Evolutionary conservation across 352 stramenopile genomes (phyloP).

Genomic region (Globisporangium yorkense): DNA sequence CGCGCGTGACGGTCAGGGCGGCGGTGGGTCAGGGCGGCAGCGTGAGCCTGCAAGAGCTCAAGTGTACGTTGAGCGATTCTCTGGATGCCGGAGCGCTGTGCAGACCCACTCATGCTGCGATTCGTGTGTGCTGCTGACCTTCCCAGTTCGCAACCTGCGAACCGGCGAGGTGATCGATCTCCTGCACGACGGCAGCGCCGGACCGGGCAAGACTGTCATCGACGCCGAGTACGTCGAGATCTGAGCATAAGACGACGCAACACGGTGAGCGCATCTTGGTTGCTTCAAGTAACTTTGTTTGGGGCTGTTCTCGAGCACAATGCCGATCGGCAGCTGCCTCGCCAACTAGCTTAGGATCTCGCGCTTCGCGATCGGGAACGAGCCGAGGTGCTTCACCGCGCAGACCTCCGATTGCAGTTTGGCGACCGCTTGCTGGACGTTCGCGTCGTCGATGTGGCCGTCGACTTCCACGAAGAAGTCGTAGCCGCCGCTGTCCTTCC

Average conservation of each 20-base stretch:
- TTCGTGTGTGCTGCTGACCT: neutral
- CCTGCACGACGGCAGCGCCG: conserved; percentile 33
- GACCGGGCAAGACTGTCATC: conserved; percentile 48
- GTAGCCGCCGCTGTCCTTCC: conserved; percentile 59
- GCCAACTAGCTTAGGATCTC: conserved; percentile 29
- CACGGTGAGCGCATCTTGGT: neutral
- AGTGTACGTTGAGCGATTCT: conserved; percentile 36
- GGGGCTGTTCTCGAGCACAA: neutral
- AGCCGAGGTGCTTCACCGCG: conserved; percentile 71
- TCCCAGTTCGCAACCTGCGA: conserved; percentile 45
- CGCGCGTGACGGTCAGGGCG: conserved; percentile 52
- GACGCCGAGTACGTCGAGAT: conserved; percentile 74
- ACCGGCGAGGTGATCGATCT: conserved; percentile 66
- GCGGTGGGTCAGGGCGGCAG: conserved; percentile 28
- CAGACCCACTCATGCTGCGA: neutral
- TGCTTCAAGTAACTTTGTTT: too few species aligned
- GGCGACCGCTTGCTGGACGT: conserved; percentile 48
- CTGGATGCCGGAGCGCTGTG: neutral
- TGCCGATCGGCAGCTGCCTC: neutral
- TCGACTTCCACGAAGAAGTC: conserved; percentile 86
- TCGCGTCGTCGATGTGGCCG: conserved; percentile 66
- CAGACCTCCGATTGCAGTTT: conserved; percentile 49
- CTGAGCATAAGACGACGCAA: conserved; percentile 16
- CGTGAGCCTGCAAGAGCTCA: conserved; percentile 50
- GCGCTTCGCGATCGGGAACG: conserved; percentile 62